Base-by-base conservation (phyloP, 768 basidiomycete species). In the Termitomyces sp. region DNA sequence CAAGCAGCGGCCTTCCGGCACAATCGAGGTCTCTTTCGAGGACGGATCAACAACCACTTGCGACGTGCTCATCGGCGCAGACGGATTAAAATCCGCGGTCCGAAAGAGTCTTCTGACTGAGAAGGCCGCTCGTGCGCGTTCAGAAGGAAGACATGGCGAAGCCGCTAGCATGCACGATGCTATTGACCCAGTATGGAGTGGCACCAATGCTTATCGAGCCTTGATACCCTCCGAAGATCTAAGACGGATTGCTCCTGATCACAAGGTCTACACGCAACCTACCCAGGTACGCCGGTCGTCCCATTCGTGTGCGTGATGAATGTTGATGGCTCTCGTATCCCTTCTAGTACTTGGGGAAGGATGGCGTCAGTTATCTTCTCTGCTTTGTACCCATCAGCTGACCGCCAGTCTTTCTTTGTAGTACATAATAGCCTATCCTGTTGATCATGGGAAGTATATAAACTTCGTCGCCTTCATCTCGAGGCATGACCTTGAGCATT, bases 61-160 rank as follows among this genome's bases (percentile, higher is more conserved):
- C 64, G 86, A 89, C 65, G 65, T 88, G 11, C 78, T 90, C 69
- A 68, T 88, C 52, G 86, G 86, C 38, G 85, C 85, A n/a, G 86
- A 88, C 60, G 86, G 86, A 4, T 58, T 87, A 57, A 82, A 81
- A 68, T 86, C 84, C 31, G 73, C 72, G 55, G 79, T 84, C 61
- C 71, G 80, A 37, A 65, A 68, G 31, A 65, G 68, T 4, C 61
- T 81, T 45, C 58, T 79, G 49, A 63, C 60, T 47, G 76, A 76
- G 62, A 73, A 74, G 57, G 71, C 69, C 2, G 65, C 66, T 44
- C 60, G 66, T 61, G 68, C 72, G 47, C 71, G 67, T 59, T 66
- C 64, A 54, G 69, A 73, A 57, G 71, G 71, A 7, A 65, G 67
- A 33, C 63, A 60, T 55, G 61, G 69, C 53, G 75, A 78, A 52